Evolutionary conservation across 345 rosid species (phyloP).

Genomic region (Lumnitzera racemosa): DNA sequence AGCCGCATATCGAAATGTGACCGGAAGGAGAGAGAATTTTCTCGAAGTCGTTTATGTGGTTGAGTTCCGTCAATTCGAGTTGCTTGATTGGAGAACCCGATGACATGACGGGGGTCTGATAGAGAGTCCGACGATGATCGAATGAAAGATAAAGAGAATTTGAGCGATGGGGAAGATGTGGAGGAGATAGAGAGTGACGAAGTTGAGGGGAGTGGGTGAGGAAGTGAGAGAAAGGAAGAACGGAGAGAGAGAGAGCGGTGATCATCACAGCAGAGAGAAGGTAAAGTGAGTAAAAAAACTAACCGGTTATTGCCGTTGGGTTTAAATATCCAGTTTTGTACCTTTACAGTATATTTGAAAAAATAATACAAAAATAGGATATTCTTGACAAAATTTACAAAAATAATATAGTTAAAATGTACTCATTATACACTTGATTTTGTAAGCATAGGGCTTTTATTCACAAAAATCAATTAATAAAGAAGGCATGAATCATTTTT

Average conservation of each 20-base stretch:
- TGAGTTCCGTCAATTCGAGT: constrained; percentile 29
- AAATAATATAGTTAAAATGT: too few relatives aligned
- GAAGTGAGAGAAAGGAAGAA: background rate
- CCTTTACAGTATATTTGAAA: too few relatives aligned
- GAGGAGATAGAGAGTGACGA: background rate
- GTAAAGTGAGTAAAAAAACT: too few relatives aligned
- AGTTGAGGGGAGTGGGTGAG: background rate
- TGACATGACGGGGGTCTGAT: constrained; percentile 16
- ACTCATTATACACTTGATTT: too few relatives aligned
- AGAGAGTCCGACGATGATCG: constrained; percentile 13
- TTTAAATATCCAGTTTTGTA: too few relatives aligned
- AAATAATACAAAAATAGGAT: too few relatives aligned
- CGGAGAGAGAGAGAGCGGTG: background rate
- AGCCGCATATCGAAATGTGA: constrained; percentile 79
- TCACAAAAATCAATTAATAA: too few relatives aligned
- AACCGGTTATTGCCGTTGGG: too few relatives aligned
- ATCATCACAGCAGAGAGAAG: too few relatives aligned
- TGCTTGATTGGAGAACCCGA: constrained; percentile 6
- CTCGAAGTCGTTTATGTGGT: constrained; percentile 53
- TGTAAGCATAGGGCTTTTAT: too few relatives aligned
- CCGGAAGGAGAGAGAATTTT: constrained; percentile 46
- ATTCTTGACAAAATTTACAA: too few relatives aligned
- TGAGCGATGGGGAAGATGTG: constrained; percentile 10
- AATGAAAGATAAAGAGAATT: constrained; percentile 7
- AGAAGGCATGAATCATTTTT: too few relatives aligned